A percentile compares a stretch with the other conserved stretches of the same genome.
These are phyloP conservation scores for Aleurites moluccanus DNA, from an alignment of 441 rosid species.

Conservation along the genomic window DNA sequence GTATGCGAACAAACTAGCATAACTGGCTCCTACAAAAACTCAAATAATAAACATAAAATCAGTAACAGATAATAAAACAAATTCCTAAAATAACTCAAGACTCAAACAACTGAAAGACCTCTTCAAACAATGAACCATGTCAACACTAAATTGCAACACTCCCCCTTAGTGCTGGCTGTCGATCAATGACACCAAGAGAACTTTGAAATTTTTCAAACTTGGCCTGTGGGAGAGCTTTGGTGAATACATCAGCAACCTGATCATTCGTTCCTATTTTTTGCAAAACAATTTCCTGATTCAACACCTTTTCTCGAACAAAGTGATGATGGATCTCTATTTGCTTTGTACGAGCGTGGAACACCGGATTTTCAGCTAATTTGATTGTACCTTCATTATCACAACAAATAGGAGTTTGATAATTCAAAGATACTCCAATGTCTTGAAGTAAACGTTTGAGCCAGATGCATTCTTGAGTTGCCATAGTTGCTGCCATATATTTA, in stretches of 20 bases:
- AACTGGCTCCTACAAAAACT: too few species aligned
- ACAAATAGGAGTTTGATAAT: background rate
- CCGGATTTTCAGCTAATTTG: background rate
- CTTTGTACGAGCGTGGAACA: background rate
- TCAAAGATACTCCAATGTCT: background rate
- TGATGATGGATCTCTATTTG: background rate
- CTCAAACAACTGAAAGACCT: too few species aligned
- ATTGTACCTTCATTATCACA: background rate
- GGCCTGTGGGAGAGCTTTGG: background rate
- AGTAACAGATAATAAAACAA: too few species aligned
- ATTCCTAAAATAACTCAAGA: too few species aligned
- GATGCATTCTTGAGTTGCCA: slow-evolving; percentile 4
- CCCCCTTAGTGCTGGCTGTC: too few species aligned
- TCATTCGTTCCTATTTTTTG: background rate
- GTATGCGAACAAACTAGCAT: too few species aligned
- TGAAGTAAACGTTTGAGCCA: background rate
- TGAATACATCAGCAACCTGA: background rate
- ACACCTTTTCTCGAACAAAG: background rate
- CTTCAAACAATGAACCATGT: too few species aligned
- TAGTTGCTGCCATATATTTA: background rate
- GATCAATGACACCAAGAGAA: too few species aligned
- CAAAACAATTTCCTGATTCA: background rate
- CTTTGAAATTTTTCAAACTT: too few species aligned
- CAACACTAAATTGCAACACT: too few species aligned
- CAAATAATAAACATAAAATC: too few species aligned